Conservation (phyloP, 1,284 basidiomycete genomes). For the Stereum hirsutum region DNA sequence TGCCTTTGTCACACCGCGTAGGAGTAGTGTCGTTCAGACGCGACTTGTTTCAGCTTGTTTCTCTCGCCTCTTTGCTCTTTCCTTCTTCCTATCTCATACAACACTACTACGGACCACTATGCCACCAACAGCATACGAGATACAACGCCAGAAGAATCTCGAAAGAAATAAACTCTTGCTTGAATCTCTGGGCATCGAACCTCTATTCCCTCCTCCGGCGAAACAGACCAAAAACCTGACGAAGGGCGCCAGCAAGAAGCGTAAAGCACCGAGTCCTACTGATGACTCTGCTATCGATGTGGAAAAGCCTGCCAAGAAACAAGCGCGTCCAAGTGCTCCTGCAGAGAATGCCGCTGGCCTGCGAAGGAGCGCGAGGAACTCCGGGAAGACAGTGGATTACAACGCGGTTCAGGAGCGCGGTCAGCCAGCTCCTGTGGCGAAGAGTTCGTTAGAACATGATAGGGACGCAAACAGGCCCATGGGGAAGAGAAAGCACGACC, state of each 20-base stretch:
- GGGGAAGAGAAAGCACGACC: conserved; percentile 41
- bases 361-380: conserved; percentile 58
- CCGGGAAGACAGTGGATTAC: conserved; percentile 50
- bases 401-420: conserved; percentile 19
- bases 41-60: neutral
- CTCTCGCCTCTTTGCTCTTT: neutral
- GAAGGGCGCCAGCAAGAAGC: conserved; percentile 34
- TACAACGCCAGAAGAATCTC: conserved; percentile 38
- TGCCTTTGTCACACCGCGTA: neutral
- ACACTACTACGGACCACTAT: neutral
- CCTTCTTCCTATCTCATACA: neutral
- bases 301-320: neutral
- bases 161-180: conserved; percentile 38
- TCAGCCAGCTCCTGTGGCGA: conserved; percentile 11
- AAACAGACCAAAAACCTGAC: conserved; percentile 6
- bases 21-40: neutral
- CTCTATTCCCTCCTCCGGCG: conserved; percentile 1
- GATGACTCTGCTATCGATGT: conserved; percentile 14
- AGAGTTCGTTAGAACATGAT: conserved; percentile 13
- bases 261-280: conserved; percentile 17
- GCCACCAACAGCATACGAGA: conserved; percentile 28
- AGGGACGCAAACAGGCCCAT: conserved; percentile 17
- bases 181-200: conserved; percentile 25
- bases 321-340: neutral
- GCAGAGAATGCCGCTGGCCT: conserved; percentile 15